Base-by-base conservation (phyloP, 1,284 basidiomycete species). In the Cryptococcus amylolentus region DNA sequence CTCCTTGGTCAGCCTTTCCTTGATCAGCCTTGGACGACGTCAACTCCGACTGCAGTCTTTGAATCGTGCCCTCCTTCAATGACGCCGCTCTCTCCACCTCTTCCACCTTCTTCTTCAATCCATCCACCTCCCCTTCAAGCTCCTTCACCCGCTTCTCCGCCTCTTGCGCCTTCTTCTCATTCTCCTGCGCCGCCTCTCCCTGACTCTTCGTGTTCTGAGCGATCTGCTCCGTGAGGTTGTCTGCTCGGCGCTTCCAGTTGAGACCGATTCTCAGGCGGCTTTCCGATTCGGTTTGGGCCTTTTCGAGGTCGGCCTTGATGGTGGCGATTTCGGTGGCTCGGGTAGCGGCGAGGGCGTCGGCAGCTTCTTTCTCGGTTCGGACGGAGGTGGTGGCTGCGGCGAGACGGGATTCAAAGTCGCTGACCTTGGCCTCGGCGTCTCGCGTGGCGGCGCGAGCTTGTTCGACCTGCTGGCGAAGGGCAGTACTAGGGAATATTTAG, bases 391-490 rank as follows among this genome's bases (percentile, higher is more conserved):
- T 73, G 16, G 71, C 69, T 16, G 66, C 53, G 0, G 56, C 67
- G 18, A 76, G 61, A 10, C 69, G 69, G 8, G 66, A 18, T 39
- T 76, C 70, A 39, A 71, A 64, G 42, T 72, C 66, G 3, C 49
- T 60, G 16, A 51, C 42, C 46, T 52, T 61, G 12, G 65, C 56
- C 60, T 76, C 72, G 14, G 73, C 72, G 6, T 57, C 61, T 18
- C 89, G 84, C 53, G 85, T 78, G n/a, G 83, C 80, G 57, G 93
- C 90, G 8, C 88, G 84, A 64, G 94, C 92, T 67, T 88, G 84
- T 14, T 81, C 78, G n/a, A 95, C 77, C 66, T 91, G 88, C 1
- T 77, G 77, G 54, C 87, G 84, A 13, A 92, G 76, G 3, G 62
- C 69, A 90, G 89, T 65, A 10, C 66, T 70, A 26, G 23, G 5